Percentiles rank a stretch among this genome's conserved stretches.
Conservation (phyloP, 306 rosid species). For the Nissolia schottii region DNA sequence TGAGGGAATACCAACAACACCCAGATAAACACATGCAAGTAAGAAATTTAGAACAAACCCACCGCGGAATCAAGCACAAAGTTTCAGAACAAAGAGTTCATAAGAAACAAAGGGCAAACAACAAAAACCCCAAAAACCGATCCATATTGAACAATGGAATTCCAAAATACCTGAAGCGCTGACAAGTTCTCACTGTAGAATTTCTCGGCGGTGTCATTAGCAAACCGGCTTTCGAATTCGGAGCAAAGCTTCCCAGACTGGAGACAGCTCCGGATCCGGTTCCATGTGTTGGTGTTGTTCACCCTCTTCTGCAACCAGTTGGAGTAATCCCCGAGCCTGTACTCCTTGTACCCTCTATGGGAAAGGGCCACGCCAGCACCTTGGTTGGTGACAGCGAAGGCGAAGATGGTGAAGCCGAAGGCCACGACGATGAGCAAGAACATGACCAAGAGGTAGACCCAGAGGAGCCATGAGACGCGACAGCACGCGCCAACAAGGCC, state of each 20-base stretch:
- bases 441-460: slow-evolving; percentile 73
- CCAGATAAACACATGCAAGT: background rate
- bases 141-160: background rate
- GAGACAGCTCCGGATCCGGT: slow-evolving; percentile 60
- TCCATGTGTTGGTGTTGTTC: slow-evolving; percentile 45
- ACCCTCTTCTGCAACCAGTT: slow-evolving; percentile 81
- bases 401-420: slow-evolving; percentile 60
- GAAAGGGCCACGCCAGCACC: slow-evolving; percentile 57
- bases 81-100: background rate
- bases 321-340: slow-evolving; percentile 77
- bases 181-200: slow-evolving; percentile 38
- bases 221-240: background rate
- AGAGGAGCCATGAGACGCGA: slow-evolving; percentile 58
- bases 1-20: background rate
- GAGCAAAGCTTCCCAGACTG: slow-evolving; percentile 51
- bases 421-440: slow-evolving; percentile 65
- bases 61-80: background rate
- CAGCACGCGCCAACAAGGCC: slow-evolving; percentile 81
- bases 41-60: background rate
- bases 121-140: too few species aligned
- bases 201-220: slow-evolving; percentile 4
- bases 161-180: slow-evolving; percentile 65
- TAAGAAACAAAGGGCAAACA: background rate
- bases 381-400: slow-evolving; percentile 59
- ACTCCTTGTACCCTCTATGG: slow-evolving; percentile 57